Evolutionary conservation across 179 eudicot species (phyloP), one percentile per base, ranked within the genome.

Genomic region (Spinacia oleracea): DNA sequence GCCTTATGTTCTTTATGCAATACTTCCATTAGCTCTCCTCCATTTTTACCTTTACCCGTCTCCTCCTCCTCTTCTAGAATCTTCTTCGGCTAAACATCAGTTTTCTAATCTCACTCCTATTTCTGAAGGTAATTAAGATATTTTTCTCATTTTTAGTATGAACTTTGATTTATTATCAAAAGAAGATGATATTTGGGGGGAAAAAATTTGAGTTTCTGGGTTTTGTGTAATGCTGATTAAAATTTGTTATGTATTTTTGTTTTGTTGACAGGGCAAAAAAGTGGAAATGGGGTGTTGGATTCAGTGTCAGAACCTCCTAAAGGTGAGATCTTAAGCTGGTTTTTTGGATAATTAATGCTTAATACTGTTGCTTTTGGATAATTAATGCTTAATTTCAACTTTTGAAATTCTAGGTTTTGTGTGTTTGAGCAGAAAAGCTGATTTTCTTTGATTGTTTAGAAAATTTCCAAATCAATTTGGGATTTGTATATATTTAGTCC

Each of bases 11-110:
- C 64, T 91, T 14, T 88, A 82, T 83, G 86, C 84, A 70, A 76
- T 90, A 42, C 53, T 93, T 11, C 87, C 92, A 12, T 51, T 91
- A 23, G 84, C 85, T 64, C 46, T 91, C 0, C n/a, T 91, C 77
- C 86, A 83, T 15, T 83, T 91, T 18, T 93, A 87, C 73, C 78
- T 90, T 32, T 82, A 81, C 77, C 89, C 91, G 27, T 64, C 75
- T 40, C 75, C 81, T 80, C 81, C 80, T 79, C 82, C 83, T 67
- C 55, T 77, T 60, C 81, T 48, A 40, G 58, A 53, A 12, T 53
- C 58, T 53, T 60, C 66, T 60, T 53, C 82, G 6, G 25, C 78
- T 40, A 50, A 64, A 51, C 77, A 79, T 62, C 81, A 67, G 8
- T 68, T 86, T 35, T 63, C 85, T 60, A 58, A 7, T 55, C 63